Conservation (phyloP, 139 green algal species). For the Gonium pectorale region DNA sequence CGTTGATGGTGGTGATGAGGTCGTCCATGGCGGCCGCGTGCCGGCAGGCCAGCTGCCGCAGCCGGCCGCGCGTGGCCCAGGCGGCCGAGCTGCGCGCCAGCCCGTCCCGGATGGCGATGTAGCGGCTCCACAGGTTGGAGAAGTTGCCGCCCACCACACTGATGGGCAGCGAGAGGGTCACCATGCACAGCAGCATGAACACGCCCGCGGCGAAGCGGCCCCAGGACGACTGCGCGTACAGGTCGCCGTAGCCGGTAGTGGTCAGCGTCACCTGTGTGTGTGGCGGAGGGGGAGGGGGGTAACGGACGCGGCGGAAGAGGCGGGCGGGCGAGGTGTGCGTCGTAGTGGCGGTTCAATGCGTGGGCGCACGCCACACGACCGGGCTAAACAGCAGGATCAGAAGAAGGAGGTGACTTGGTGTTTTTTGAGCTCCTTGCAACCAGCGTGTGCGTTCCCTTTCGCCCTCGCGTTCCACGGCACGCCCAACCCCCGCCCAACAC, state of each 20-base stretch:
- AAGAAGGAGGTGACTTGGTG: too few species aligned
- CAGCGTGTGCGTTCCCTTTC: too few species aligned
- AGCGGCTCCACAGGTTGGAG: conserved; percentile 50
- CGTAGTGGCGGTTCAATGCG: neutral
- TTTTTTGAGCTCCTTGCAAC: too few species aligned
- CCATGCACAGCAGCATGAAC: conserved; percentile 55
- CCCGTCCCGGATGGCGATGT: conserved; percentile 2
- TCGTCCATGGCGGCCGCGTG: conserved; percentile 13
- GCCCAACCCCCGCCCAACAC: too few species aligned
- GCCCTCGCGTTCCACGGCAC: too few species aligned
- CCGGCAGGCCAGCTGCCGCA: neutral
- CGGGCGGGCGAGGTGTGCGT: neutral
- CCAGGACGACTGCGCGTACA: conserved; percentile 27
- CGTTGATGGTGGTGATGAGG: neutral
- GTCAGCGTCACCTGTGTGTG: conserved; percentile 51
- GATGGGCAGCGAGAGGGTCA: conserved; percentile 58
- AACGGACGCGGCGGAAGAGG: neutral
- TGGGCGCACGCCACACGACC: neutral
- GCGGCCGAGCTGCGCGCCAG: conserved; percentile 5
- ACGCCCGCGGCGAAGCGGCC: conserved; percentile 44
- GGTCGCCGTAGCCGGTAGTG: conserved; percentile 60
- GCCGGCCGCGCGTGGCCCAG: neutral
- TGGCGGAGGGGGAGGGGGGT: neutral
- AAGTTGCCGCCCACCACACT: conserved; percentile 61
- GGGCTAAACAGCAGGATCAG: too few species aligned